Conservation (phyloP, 257 asterid species). For the Petrea volubilis region DNA sequence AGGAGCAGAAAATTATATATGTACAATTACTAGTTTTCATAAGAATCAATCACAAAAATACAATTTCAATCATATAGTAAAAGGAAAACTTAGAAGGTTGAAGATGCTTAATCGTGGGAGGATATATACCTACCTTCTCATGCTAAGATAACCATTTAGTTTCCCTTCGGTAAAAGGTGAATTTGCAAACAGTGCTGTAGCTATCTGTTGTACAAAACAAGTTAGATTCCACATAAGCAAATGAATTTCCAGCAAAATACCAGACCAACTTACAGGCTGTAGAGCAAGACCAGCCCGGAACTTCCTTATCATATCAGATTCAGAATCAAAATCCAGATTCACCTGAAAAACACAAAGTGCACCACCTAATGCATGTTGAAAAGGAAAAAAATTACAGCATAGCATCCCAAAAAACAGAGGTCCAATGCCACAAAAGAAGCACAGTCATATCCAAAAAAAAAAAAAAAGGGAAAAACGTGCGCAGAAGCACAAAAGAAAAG, state of each 20-base stretch:
- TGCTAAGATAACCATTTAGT: conserved; percentile 78
- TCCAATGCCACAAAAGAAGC: neutral
- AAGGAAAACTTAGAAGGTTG: neutral
- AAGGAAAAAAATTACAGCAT: conserved; percentile 3
- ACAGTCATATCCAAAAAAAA: neutral
- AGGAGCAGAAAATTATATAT: conserved; percentile 11
- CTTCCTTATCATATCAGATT: conserved; percentile 78
- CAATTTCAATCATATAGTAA: neutral
- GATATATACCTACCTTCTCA: conserved; percentile 52
- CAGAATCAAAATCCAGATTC: conserved; percentile 75
- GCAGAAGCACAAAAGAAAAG: neutral
- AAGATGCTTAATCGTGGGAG: neutral
- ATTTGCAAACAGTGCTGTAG: conserved; percentile 80
- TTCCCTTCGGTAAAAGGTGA: conserved; percentile 84
- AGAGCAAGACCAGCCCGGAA: conserved; percentile 76
- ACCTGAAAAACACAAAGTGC: conserved; percentile 47
- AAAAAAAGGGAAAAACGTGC: no score
- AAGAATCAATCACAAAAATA: neutral
- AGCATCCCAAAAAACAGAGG: neutral
- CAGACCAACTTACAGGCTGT: conserved; percentile 66
- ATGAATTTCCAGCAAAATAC: neutral
- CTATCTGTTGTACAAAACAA: conserved; percentile 52
- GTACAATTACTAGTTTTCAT: neutral
- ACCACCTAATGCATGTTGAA: neutral
- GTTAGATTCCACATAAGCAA: conserved; percentile 30